Base-by-base conservation (phyloP, 495 filamentous ascomycete genomes). In the Astrothelium macrocarpum region DNA sequence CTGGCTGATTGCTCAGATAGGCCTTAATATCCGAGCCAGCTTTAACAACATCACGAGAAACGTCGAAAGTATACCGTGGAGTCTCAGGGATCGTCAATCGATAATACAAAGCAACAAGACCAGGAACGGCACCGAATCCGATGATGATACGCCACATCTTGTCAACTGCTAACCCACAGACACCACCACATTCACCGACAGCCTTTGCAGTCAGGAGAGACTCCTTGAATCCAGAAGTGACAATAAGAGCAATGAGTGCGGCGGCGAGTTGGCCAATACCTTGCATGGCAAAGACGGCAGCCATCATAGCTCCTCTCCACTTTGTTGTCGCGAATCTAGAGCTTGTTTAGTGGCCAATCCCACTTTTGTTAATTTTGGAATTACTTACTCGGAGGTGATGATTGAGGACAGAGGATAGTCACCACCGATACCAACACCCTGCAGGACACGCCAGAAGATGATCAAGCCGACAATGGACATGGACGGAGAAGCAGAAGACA, bases 41-140 rank as follows among this genome's bases (percentile, higher is more conserved):
- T 75, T 90, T 83, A 70, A 87, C 79, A 39, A 89, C 80, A 69
- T 95, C 89, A 34, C 80, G 82, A 43, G 81, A 79, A 11, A 95
- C 84, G 71, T 94, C 90, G 67, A 95, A 93, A 36, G 90, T 96
- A 73, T 90, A 91, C 34, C 88, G 85, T 42, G 80, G 87, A 66
- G 90, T 84, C 74, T 92, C 89, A 26, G 91, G 91, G 67, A 96
- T 95, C 29, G 91, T 95, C 3, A 96, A 80, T 53, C 91, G 90
- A 75, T 86, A 91, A 78, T 90, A 92, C 31, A 94, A 81, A 16
- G 89, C 89, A 62, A 88, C 81, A 70, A 80, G 84, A 45, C 82
- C 90, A 3, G 90, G 90, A 10, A 92, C 84, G n/a, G 86, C 85
- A 61, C 89, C 90, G 68, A 91, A 84, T 16, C 89, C 89, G 71